Conservation (phyloP, 306 rosid species). For the Astragalus glycyphyllos region DNA sequence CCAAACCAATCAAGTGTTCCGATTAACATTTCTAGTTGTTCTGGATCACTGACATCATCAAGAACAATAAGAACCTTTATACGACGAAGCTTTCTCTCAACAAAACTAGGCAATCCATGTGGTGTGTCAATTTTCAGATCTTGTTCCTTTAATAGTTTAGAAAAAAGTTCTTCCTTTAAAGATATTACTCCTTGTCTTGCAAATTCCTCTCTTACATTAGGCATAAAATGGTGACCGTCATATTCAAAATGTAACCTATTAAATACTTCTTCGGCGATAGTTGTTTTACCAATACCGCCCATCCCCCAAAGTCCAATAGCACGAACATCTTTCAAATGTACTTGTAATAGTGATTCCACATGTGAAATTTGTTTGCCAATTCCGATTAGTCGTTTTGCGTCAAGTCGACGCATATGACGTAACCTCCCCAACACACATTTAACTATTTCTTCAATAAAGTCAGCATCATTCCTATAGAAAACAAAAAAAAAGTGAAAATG, state of each 20-base stretch:
- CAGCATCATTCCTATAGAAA: conserved; percentile 16
- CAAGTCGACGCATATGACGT: not conserved
- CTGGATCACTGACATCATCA: conserved; percentile 31
- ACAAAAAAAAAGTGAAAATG: not conserved
- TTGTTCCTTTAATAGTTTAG: not conserved
- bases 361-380: conserved; percentile 18
- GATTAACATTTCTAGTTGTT: not conserved
- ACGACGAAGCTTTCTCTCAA: not conserved
- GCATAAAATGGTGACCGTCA: conserved; percentile 23
- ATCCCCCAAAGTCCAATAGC: conserved; percentile 44
- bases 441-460: conserved; percentile 19
- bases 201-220: conserved; percentile 26
- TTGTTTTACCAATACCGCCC: conserved; percentile 39
- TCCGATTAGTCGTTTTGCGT: conserved; percentile 16
- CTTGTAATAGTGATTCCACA: conserved; percentile 23
- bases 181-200: not conserved
- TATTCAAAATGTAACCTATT: not conserved
- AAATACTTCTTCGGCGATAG: conserved; percentile 24
- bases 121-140: not conserved
- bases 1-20: conserved; percentile 24
- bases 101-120: not conserved
- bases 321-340: not conserved
- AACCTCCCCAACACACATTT: not conserved
- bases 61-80: conserved; percentile 35
- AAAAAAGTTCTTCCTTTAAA: conserved; percentile 20